A percentile compares a stretch with the other conserved stretches of the same genome.
phyloP scores from a whole-genome alignment of 2,329 filamentous ascomycete genomes.

The Xylariaceae sp. region DNA sequence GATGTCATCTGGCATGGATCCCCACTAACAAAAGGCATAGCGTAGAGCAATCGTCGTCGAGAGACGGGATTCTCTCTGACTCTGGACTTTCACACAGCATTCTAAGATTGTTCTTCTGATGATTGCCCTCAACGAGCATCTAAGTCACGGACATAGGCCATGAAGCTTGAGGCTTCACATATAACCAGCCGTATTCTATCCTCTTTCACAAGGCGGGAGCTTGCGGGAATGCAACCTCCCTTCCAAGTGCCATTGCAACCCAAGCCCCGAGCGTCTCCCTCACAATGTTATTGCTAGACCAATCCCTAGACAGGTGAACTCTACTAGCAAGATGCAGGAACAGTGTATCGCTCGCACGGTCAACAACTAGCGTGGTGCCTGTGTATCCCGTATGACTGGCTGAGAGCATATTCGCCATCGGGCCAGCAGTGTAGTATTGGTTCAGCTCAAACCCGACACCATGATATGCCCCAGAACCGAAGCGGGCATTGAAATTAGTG shows the following conservation, averaged over 20 bases:
- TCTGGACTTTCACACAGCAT: no score
- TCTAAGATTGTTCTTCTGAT: no score
- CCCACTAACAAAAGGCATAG: not conserved
- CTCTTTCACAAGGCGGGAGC: no score
- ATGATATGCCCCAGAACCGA: constrained; percentile 5
- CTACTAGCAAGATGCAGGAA: constrained; percentile 12
- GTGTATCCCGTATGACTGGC: constrained; percentile 15
- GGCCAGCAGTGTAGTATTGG: constrained; percentile 13
- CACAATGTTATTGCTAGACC: constrained; percentile 16
- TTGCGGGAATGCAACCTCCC: constrained; percentile 7
- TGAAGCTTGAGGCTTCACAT: no score
- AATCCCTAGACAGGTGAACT: constrained; percentile 11
- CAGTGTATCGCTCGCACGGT: constrained; percentile 10
- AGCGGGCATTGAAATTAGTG: constrained; percentile 15
- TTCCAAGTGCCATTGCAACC: constrained; percentile 12
- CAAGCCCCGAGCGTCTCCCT: constrained; percentile 14
- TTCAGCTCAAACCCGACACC: constrained; percentile 12
- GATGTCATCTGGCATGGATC: not conserved
- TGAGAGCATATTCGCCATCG: constrained; percentile 13
- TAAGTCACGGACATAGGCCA: no score
- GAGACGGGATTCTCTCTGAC: not conserved
- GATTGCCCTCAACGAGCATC: no score
- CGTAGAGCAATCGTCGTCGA: not conserved
- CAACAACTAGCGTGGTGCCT: constrained; percentile 10
- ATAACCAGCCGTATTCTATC: no score